Conservation (phyloP, 192 early-diverging fungal species). For the Chytriomyces hyalinus region DNA sequence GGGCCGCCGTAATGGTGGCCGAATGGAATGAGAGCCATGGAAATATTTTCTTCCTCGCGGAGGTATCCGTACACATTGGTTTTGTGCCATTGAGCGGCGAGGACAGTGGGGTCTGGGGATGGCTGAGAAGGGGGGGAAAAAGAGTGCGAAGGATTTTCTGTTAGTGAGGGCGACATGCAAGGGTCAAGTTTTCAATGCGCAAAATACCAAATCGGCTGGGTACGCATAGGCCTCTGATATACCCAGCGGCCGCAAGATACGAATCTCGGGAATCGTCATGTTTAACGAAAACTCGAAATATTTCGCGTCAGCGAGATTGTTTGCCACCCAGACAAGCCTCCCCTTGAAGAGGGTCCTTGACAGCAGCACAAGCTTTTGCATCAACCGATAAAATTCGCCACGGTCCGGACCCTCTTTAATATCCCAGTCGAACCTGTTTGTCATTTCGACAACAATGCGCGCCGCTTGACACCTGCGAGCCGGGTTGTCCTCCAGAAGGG, state of each 20-base stretch:
- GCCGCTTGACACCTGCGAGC: not conserved
- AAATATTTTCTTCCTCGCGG: not conserved
- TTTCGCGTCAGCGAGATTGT: not conserved
- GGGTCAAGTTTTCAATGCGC: not conserved
- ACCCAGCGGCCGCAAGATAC: not conserved
- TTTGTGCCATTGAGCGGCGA: conserved; percentile 23
- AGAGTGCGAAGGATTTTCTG: no score
- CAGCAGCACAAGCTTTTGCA: not conserved
- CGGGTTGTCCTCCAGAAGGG: not conserved
- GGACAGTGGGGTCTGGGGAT: not conserved
- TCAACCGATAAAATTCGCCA: conserved; percentile 7
- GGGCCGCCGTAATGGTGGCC: conserved; percentile 28
- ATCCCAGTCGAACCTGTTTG: conserved; percentile 29
- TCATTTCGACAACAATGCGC: conserved; percentile 27
- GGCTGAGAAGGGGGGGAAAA: not conserved
- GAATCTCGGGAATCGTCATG: not conserved
- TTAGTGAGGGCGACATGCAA: no score
- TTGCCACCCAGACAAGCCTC: not conserved
- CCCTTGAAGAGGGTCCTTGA: not conserved
- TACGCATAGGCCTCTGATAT: conserved; percentile 1
- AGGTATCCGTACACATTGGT: not conserved
- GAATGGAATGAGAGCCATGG: conserved; percentile 10
- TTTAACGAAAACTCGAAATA: not conserved
- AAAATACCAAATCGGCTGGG: conserved; percentile 20
- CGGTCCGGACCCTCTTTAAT: not conserved